Evolutionary conservation across 148 eudicot species (phyloP).

Genomic region (Amaranthus hypochondriacus): DNA sequence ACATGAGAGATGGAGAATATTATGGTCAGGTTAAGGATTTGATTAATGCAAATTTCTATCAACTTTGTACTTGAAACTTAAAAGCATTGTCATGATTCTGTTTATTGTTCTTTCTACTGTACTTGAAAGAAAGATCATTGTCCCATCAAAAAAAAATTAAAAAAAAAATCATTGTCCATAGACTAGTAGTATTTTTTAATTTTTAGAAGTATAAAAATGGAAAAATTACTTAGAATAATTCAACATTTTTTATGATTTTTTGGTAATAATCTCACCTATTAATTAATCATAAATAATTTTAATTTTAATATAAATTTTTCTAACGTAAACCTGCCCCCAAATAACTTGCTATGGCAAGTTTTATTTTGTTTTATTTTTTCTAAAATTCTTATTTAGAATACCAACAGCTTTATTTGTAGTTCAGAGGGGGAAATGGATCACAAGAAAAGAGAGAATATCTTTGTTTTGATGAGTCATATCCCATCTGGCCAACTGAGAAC

Average conservation of each 20-base stretch:
- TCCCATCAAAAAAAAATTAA: no score
- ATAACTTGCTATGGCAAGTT: no score
- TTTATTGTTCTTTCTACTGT: constrained; percentile 1
- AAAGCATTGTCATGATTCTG: constrained; percentile 8
- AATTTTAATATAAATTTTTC: no score
- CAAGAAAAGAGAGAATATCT: constrained; percentile 7
- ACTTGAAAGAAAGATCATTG: no score
- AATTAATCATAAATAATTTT: no score
- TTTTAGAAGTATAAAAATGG: no score
- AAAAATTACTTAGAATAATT: no score
- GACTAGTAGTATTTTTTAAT: no score
- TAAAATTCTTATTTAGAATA: not conserved
- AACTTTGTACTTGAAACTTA: constrained; percentile 15
- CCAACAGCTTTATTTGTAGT: not conserved
- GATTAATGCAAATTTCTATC: not conserved
- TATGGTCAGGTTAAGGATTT: constrained; percentile 3
- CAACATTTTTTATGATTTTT: not conserved
- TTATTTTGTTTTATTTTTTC: not conserved
- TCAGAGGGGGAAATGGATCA: not conserved
- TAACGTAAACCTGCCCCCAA: no score
- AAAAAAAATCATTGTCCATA: no score
- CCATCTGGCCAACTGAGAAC: not conserved
- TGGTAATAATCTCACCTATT: not conserved
- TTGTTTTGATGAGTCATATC: constrained; percentile 4
- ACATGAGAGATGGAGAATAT: constrained; percentile 1